Base-by-base conservation (phyloP, 257 asterid genomes). In the Primulina eburnea region DNA sequence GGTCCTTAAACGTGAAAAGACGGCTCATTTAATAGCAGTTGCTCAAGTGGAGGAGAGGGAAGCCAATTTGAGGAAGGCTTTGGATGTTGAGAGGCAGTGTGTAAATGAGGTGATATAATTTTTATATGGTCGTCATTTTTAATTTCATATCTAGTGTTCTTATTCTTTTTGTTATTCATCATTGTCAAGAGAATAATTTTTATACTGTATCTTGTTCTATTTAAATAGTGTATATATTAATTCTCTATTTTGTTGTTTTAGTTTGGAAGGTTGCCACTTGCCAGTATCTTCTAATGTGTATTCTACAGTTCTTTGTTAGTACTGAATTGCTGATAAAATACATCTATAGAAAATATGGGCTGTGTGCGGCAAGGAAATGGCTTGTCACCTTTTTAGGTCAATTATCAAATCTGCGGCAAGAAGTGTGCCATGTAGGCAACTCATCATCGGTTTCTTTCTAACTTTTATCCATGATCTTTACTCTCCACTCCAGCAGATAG, bases 11-110 rank as follows among this genome's bases (percentile, higher is more conserved):
- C 97, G 98, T 65, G 96, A 90, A 79, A 87, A 83, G 83, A 61
- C 86, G 0, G 86, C 94, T 62, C 85, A 88, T 78, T 67, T 83
- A 52, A 84, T 90, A 60, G 88, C 90, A 18, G 67, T 89, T 76
- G 50, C 88, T 68, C 92, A 92, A 79, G 89, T 80, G 61, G 97
- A 92, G 85, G 88, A 80, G 28, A 87, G 95, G 18, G 98, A 90
- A 69, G 79, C 80, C 58, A 92, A 90, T 78, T 68, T 90, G 79
- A 87, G 86, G 63, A 82, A 82, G 70, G 88, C 92, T 29, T 78
- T 87, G 79, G 85, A 82, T 63, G 66, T 64, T 56, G 97, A 92
- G 82, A 90, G 85, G 71, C 95, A 84, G 66, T 74, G 86, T 47
- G 92, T 83, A 71, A 65, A 79, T 60, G 87, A 90, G 86, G 98